Conservation (phyloP, 192 early-diverging fungal genomes). For the Linnemannia exigua region DNA sequence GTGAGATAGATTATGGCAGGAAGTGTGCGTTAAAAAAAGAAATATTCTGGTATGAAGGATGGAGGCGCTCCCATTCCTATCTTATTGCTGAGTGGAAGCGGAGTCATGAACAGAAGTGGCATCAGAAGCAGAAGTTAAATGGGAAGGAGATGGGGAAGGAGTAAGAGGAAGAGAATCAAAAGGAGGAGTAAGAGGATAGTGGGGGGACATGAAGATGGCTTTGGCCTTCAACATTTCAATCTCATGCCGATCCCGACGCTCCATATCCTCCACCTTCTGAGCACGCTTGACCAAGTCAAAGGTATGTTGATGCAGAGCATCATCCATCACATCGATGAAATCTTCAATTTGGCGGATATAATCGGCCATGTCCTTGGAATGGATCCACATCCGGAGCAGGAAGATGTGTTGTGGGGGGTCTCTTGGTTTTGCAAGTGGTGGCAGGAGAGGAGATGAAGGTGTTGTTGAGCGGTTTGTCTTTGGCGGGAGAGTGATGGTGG, state of each 20-base stretch:
- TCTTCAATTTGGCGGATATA: background rate
- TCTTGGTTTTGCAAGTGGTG: background rate
- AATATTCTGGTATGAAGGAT: background rate
- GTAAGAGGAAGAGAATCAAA: no score
- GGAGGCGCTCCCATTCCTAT: background rate
- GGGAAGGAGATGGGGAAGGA: no score
- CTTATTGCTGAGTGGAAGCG: background rate
- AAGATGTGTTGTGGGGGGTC: background rate
- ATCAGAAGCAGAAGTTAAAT: background rate
- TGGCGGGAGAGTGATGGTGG: no score
- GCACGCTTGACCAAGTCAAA: background rate
- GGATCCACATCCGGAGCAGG: constrained; percentile 3
- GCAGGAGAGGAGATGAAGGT: no score
- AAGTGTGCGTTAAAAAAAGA: no score
- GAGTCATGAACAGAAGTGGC: background rate
- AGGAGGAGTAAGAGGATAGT: no score
- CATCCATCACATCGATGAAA: background rate
- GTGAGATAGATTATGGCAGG: background rate
- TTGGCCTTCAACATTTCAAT: background rate
- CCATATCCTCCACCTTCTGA: background rate
- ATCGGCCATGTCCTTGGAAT: background rate
- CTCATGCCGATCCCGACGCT: background rate
- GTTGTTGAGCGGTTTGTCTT: no score
- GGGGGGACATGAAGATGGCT: background rate
- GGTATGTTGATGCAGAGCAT: background rate